Evolutionary conservation across 1,139 yeast genomes (phyloP), one percentile per base, ranked within the genome.

Genomic region (Scheffersomyces lignicola): DNA sequence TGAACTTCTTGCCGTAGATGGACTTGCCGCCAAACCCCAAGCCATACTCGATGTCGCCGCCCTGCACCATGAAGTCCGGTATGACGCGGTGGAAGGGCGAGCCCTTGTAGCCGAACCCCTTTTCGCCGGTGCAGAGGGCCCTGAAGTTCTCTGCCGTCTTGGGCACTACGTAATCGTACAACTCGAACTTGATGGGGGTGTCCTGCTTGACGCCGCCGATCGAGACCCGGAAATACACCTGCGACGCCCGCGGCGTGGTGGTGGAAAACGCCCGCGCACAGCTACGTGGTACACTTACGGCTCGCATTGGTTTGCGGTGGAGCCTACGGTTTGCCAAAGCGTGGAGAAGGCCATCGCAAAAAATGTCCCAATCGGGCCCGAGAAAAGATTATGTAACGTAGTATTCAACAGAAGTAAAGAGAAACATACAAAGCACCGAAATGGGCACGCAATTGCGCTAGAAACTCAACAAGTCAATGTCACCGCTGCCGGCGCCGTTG

Each of bases 121-220:
- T 83, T 74, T 89, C 96, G 58, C 97, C 97, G 48, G 97, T 89
- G 63, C 84, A 76, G 56, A 89, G 76, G 48, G 95, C 96, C 67
- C 95, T 80, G 87, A 89, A 89, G 80, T 89, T 89, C 73, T 85
- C 95, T 48, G 95, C 80, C 49, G 97, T 89, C 81, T 88, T 88
- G 73, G 97, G 97, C 51, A 82, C 89, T 49, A 86, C 88, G 57
- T 88, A 95, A 68, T 81, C 77, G 82, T 83, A 88, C 62, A 89
- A 81, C 69, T 85, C 66, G 40, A 62, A 61, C 35, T 51, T 57
- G 37, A 62, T 62, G 38, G 56, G 58, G 31, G 56, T 54, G 47
- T 60, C 66, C 14, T 30, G 31, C 31, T 49, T 44, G 25, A 43
- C 59, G 24, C 66, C 65, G 35, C 54, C 54, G 40, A 65, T 64